These are phyloP conservation scores for Vigna radiata DNA, from an alignment of 306 rosid genomes.

Conservation along the genomic window DNA sequence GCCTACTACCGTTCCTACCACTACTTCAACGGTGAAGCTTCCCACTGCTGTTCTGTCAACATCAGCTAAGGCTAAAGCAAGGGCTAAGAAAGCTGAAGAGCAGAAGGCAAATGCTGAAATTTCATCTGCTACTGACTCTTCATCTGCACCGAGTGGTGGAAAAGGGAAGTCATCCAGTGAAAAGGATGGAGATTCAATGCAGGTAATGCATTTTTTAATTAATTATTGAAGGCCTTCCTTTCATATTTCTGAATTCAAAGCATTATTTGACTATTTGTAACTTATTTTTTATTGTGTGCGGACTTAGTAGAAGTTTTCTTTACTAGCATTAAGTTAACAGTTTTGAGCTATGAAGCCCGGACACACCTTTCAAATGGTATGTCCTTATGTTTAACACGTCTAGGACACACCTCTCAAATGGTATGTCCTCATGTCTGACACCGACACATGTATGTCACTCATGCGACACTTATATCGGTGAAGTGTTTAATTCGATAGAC, in stretches of 20 bases:
- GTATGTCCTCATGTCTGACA: too few species aligned
- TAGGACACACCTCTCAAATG: too few species aligned
- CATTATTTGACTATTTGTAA: neutral
- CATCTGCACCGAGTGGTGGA: conserved; percentile 59
- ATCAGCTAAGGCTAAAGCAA: conserved; percentile 96
- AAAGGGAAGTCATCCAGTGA: conserved; percentile 79
- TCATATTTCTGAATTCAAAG: neutral
- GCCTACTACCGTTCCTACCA: conserved; percentile 78
- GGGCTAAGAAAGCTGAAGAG: conserved; percentile 97
- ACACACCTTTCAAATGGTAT: too few species aligned
- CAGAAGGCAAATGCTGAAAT: conserved; percentile 84
- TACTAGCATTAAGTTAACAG: neutral
- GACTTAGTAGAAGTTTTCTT: neutral
- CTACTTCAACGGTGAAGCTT: conserved; percentile 90
- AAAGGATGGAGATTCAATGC: conserved; percentile 92
- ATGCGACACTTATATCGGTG: too few species aligned
- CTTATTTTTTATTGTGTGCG: neutral
- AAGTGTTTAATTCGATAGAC: too few species aligned
- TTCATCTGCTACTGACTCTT: conserved; percentile 61
- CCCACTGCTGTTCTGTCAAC: conserved; percentile 98
- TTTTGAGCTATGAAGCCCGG: neutral
- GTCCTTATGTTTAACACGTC: too few species aligned
- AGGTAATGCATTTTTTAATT: conserved; percentile 57
- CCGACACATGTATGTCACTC: too few species aligned
- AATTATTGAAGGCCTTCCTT: conserved; percentile 10